Conservation (phyloP, 768 basidiomycete genomes). For the Chalciporus sphaerocephalus region DNA sequence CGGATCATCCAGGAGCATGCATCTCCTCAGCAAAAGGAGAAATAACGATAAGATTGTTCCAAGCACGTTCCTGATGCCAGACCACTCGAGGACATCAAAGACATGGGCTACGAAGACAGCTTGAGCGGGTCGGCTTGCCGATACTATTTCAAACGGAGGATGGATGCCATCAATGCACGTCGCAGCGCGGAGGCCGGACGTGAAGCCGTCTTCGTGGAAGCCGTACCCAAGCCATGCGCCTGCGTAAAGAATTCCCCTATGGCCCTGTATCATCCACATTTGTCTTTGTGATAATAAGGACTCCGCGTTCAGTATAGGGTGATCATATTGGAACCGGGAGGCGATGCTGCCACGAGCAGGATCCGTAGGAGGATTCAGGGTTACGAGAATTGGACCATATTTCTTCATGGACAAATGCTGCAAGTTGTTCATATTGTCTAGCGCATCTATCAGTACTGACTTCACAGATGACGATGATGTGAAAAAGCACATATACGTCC, state of each 20-base stretch:
- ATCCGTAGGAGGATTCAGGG: slow-evolving; percentile 62
- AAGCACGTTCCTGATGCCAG: slow-evolving; percentile 30
- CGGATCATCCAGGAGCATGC: not conserved
- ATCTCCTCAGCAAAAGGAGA: slow-evolving; percentile 6
- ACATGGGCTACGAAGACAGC: slow-evolving; percentile 23
- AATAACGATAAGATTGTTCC: slow-evolving; percentile 25
- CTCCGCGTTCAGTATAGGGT: slow-evolving; percentile 60
- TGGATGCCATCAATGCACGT: slow-evolving; percentile 27
- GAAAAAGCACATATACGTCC: slow-evolving; percentile 39
- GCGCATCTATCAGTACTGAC: not conserved
- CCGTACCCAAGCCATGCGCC: slow-evolving; percentile 76
- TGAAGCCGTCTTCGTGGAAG: slow-evolving; percentile 80
- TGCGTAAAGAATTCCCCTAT: slow-evolving; percentile 55
- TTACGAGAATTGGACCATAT: slow-evolving; percentile 64
- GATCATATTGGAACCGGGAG: slow-evolving; percentile 59
- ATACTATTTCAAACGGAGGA: slow-evolving; percentile 42
- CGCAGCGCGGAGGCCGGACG: slow-evolving; percentile 38
- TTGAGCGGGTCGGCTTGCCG: slow-evolving; percentile 31
- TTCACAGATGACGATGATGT: not conserved
- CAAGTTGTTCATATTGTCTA: slow-evolving; percentile 74
- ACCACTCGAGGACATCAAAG: slow-evolving; percentile 41
- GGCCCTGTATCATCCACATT: slow-evolving; percentile 58
- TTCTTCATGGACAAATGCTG: slow-evolving; percentile 55
- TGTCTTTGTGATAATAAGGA: slow-evolving; percentile 49
- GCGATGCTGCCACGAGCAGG: slow-evolving; percentile 42